Base-by-base conservation (phyloP, 2,329 filamentous ascomycete species). In the Fusarium nisikadoi region DNA sequence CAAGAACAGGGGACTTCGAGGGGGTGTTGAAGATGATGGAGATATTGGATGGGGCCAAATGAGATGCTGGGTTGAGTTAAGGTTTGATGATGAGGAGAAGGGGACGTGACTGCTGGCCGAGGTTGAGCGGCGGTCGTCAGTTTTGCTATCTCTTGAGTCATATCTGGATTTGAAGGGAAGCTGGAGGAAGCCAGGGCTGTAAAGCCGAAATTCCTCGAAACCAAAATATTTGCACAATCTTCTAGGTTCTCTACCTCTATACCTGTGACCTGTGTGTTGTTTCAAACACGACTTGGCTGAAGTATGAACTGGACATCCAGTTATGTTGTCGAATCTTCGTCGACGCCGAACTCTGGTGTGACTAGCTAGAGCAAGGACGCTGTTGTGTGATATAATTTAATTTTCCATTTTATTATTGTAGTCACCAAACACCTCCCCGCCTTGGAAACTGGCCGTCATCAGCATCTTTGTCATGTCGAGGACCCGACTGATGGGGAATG, bases 171-270 rank as follows among this genome's bases (percentile, higher is more conserved):
- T 61, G 54, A 46, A 55, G 61, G 61, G 64, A 29, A 68, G 53
- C 50, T 52, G 55, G 52, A 64, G 42, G 71, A 75, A 70, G 72
- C 59, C 57, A 62, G 66, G 70, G 66, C 59, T 68, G 66, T 62
- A 57, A 74, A 73, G 70, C 70, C 66, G 41, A 46, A 68, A 57
- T 67, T 75, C 70, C 59, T 67, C 52, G 49, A 63, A 76, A 76
- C 71, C 60, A 73, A 77, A 72, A 62, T 23, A 75, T 56, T 55
- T 63, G 53, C 67, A 67, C 33, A 74, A 69, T 58, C 8, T 41
- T 36, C 6, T 12, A 8, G 17, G 8, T 35, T 35, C 17, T 35
- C 12, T 19, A 36, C 17, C 19, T 27, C 36, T 25, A 25, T 60
- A n/a, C 11, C 25, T 29, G 17, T 50, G 36, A 45, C 16, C 19